phyloP scores from a whole-genome alignment of 2,329 filamentous ascomycete species.

The Scorias spongiosa region DNA sequence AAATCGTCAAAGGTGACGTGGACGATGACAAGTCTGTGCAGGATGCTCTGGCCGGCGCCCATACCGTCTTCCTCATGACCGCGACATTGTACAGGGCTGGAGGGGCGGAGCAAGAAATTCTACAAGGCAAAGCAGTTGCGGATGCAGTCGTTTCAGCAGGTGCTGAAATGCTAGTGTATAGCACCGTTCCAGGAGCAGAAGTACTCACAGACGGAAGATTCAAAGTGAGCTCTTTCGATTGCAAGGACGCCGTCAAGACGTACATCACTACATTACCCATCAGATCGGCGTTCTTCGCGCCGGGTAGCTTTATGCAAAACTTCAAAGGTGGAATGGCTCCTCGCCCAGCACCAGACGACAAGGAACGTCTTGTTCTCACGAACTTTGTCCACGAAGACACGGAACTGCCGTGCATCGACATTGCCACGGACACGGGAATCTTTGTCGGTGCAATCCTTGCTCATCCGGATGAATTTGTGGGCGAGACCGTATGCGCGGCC shows the following conservation, averaged over 20 bases:
- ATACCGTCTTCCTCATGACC: conserved; percentile 34
- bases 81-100: conserved; percentile 12
- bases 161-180: conserved; percentile 22
- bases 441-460: conserved; percentile 10
- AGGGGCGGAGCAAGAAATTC: conserved; percentile 25
- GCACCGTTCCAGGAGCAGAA: conserved; percentile 9
- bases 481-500: conserved; percentile 7
- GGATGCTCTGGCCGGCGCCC: conserved; percentile 28
- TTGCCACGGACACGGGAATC: conserved; percentile 9
- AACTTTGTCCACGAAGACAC: conserved; percentile 1
- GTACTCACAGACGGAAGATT: conserved; percentile 10
- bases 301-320: conserved; percentile 10
- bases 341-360: conserved; percentile 3
- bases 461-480: conserved; percentile 6
- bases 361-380: conserved; percentile 3
- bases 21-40: conserved; percentile 29
- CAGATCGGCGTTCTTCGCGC: conserved; percentile 7
- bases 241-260: conserved; percentile 16
- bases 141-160: conserved; percentile 11
- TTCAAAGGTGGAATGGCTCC: conserved; percentile 4
- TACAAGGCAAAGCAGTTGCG: conserved; percentile 15
- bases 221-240: conserved; percentile 17
- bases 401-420: conserved; percentile 7
- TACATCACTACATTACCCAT: conserved; percentile 9
- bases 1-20: conserved; percentile 38